phyloP scores from a whole-genome alignment of 768 basidiomycete genomes.

The Lactarius evosmus region DNA sequence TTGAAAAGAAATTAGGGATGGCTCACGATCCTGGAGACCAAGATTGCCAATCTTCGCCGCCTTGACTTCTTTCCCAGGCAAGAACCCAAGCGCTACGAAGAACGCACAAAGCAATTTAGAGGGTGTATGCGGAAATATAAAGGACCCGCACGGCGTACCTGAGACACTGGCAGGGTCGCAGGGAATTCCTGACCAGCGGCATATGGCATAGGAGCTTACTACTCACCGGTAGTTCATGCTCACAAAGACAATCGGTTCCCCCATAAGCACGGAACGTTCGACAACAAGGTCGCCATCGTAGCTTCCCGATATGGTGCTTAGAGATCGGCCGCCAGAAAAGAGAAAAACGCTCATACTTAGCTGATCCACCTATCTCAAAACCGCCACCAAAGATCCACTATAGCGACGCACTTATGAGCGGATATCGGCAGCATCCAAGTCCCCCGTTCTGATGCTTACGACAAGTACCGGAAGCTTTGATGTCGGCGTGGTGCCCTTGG shows the following conservation, averaged over 20 bases:
- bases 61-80: slow-evolving; percentile 25
- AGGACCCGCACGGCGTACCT: background rate
- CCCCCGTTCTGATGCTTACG: slow-evolving; percentile 2
- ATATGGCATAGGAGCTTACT: background rate
- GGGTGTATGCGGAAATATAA: background rate
- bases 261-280: slow-evolving; percentile 14
- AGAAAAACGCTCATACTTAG: slow-evolving; percentile 11
- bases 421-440: background rate
- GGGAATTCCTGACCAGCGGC: background rate
- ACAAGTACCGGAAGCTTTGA: slow-evolving; percentile 26
- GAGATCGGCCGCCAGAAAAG: background rate
- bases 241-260: slow-evolving; percentile 24
- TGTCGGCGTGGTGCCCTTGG: background rate
- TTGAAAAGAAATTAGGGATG: background rate
- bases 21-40: slow-evolving; percentile 27
- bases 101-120: background rate
- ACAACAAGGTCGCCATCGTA: slow-evolving; percentile 23
- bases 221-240: slow-evolving; percentile 28
- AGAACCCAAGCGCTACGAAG: slow-evolving; percentile 23
- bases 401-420: background rate
- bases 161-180: slow-evolving; percentile 5
- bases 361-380: slow-evolving; percentile 26
- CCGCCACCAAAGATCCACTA: slow-evolving; percentile 28
- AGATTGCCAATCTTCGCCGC: slow-evolving; percentile 26
- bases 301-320: slow-evolving; percentile 3